Evolutionary conservation across 805 yeast species (phyloP).

Genomic region (Trichomonascus vanleenenianus): DNA sequence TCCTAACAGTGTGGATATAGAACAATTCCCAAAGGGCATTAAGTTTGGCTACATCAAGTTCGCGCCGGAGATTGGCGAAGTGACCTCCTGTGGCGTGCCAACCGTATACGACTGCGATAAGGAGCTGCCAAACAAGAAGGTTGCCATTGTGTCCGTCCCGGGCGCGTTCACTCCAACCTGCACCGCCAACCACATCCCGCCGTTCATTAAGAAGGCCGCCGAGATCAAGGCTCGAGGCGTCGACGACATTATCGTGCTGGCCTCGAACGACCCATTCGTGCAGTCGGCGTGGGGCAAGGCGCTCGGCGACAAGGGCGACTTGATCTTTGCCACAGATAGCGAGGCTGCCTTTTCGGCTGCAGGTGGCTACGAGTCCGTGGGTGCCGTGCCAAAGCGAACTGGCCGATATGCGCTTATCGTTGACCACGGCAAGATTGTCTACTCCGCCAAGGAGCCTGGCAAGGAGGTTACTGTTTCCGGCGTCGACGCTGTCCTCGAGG

Average conservation of each 20-base stretch:
- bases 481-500: conserved; percentile 42
- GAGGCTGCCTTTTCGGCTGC: conserved; percentile 49
- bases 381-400: conserved; percentile 52
- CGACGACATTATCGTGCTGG: conserved; percentile 52
- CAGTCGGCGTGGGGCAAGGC: conserved; percentile 59
- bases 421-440: conserved; percentile 46
- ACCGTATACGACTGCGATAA: conserved; percentile 28
- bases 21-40: conserved; percentile 27
- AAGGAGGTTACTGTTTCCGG: conserved; percentile 40
- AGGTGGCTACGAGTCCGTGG: conserved; percentile 49
- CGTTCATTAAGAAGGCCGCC: conserved; percentile 42
- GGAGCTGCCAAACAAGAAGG: conserved; percentile 39
- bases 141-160: conserved; percentile 69
- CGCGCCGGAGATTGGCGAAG: conserved; percentile 23
- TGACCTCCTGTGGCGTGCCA: conserved; percentile 34
- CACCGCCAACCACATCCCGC: conserved; percentile 64
- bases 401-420: conserved; percentile 68
- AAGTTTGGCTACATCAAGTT: conserved; percentile 29
- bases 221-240: conserved; percentile 53
- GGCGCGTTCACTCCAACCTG: conserved; percentile 87
- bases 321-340: conserved; percentile 61
- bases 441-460: conserved; percentile 42
- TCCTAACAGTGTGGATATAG: background rate
- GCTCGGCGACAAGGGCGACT: conserved; percentile 31
- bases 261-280: conserved; percentile 68